Conservation (phyloP, 2,329 filamentous ascomycete species). For the Fusarium pilosicola region DNA sequence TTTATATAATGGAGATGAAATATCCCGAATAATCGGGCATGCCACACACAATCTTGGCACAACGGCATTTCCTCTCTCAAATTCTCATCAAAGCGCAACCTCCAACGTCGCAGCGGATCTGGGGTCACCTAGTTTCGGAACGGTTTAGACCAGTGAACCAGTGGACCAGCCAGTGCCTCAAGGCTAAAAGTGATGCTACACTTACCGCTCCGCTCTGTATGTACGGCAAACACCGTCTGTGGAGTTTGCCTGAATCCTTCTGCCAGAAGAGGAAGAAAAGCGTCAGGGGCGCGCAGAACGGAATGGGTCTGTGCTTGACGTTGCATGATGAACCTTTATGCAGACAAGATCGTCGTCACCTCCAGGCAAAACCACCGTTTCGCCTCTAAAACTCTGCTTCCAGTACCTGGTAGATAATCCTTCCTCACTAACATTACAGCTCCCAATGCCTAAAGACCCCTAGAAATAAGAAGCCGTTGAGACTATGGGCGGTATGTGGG, state of each 20-base stretch:
- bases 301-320: not conserved
- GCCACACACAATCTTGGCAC: not conserved
- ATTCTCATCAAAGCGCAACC: not conserved
- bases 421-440: not conserved
- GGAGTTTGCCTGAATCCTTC: not conserved
- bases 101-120: constrained; percentile 2
- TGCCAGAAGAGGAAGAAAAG: not conserved
- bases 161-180: not conserved
- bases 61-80: not conserved
- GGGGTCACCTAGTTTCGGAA: not conserved
- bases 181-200: not conserved
- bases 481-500: not conserved
- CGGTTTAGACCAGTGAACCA: not conserved
- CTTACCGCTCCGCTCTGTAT: not conserved
- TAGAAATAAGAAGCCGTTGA: not conserved
- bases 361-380: not conserved
- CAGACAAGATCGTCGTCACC: not conserved
- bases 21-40: not conserved
- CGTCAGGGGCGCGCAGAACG: not conserved
- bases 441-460: not conserved
- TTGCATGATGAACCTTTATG: not conserved
- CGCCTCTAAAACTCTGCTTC: not conserved
- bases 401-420: not conserved
- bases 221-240: not conserved
- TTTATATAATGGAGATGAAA: not conserved